Evolutionary conservation across 139 green algal genomes (phyloP), one percentile per base, ranked within the genome.

Genomic region (Volvox africanus): DNA sequence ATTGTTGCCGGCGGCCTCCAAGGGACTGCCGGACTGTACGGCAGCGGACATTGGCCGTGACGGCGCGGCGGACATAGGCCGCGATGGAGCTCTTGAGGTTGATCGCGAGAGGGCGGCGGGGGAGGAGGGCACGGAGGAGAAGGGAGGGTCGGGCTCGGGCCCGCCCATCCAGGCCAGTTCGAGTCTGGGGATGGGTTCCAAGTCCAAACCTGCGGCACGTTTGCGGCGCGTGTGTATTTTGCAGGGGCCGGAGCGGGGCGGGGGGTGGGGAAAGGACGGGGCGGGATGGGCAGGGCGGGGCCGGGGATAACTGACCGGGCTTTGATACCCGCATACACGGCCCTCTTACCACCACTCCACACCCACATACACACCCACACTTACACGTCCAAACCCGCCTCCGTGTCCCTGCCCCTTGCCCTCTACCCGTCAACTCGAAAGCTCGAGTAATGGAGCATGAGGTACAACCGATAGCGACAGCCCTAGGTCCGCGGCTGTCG

Each of bases 101-200:
- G 32, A 18, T 0, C 89, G 61, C 24, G 89, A 93, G 24, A 91
- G 78, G 83, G 86, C 87, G 36, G 68, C 44, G 12, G 92, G 92
- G 28, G 86, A 84, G 30, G 92, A 81, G 22, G 80, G 71, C 24
- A 94, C n/a, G 73, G 83, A 91, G 12, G 90, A 82, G 82, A 91
- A 94, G 19, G 78, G 76, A 1, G 93, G 91, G 61, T 93, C 93
- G 30, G 93, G 93, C 26, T 95, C 88, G 13, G 91, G 91, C 0
- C 93, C 93, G 61, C 89, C 84, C 82, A 91, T 91, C 91, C 93
- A 95, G 1, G 93, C 93, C 24, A 95, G 84, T 84, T 95, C 88
- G 26, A 95, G 65, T 9, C 35, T 65, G 12, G 93, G 93, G 37
- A 95, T 85, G 32, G 93, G 91, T 61, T 93, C 88, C 73, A 95